Conservation (phyloP, 1,284 basidiomycete genomes). For the Leucoagaricus sp. region DNA sequence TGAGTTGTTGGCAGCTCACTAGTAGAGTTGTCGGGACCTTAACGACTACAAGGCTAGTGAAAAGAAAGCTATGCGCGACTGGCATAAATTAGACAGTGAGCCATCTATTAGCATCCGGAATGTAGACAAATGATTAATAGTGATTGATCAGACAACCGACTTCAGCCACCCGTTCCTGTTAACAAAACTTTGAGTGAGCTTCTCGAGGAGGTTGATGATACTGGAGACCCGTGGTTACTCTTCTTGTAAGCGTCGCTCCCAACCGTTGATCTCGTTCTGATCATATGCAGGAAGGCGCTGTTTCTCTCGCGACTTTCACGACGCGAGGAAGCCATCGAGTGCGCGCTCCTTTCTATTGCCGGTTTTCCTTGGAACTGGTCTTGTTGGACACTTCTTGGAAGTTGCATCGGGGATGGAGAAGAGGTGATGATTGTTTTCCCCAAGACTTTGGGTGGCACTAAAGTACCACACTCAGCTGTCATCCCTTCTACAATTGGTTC, state of each 20-base stretch:
- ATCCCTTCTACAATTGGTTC: conserved; percentile 63
- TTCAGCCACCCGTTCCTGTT: conserved; percentile 71
- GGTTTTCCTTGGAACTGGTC: conserved; percentile 97
- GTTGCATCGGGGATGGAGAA: conserved; percentile 85
- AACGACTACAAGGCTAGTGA: conserved; percentile 53
- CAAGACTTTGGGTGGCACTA: conserved; percentile 24
- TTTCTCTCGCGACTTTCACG: conserved; percentile 78
- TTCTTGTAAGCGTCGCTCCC: conserved; percentile 65
- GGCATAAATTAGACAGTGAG: conserved; percentile 75
- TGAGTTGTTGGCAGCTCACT: conserved; percentile 41
- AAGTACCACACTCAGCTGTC: conserved; percentile 48
- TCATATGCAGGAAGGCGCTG: conserved; percentile 67
- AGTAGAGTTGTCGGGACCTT: background rate
- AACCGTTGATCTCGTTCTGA: conserved; percentile 9
- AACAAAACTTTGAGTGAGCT: conserved; percentile 65
- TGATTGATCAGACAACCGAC: conserved; percentile 58
- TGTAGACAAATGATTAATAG: background rate
- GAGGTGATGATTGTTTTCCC: conserved; percentile 56
- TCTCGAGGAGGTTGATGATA: conserved; percentile 55
- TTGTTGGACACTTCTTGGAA: conserved; percentile 82
- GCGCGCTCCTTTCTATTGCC: conserved; percentile 75
- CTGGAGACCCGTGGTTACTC: conserved; percentile 80
- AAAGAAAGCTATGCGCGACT: conserved; percentile 66
- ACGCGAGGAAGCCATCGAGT: conserved; percentile 86
- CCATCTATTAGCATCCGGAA: conserved; percentile 14